phyloP scores from a whole-genome alignment of 768 basidiomycete genomes.

The Podaxis carcinomalis region DNA sequence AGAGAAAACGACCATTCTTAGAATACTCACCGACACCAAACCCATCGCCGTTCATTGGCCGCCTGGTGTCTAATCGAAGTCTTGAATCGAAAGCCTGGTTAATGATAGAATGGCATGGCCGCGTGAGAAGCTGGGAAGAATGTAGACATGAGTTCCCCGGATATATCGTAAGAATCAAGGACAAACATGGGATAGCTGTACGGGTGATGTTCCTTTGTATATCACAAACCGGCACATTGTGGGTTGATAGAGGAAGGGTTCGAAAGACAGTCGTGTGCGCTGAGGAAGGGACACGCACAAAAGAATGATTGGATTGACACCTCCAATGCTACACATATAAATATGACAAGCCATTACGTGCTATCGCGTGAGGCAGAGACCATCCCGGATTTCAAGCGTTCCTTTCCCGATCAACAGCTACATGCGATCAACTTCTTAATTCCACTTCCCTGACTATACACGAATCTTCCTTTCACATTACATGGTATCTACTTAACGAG shows the following conservation, averaged over 20 bases:
- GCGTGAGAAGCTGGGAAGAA: conserved; percentile 68
- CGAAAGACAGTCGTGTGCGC: conserved; percentile 6
- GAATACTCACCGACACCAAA: conserved; percentile 81
- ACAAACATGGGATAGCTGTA: conserved; percentile 81
- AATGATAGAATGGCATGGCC: conserved; percentile 93
- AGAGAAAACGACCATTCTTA: neutral
- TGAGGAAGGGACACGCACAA: conserved; percentile 2
- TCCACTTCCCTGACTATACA: neutral
- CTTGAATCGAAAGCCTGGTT: conserved; percentile 97
- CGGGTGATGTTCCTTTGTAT: conserved; percentile 92
- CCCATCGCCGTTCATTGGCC: conserved; percentile 94
- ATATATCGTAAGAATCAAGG: conserved; percentile 1
- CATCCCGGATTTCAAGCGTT: neutral
- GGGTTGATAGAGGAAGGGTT: neutral
- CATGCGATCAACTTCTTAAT: neutral
- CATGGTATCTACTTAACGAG: neutral
- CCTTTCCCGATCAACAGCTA: neutral
- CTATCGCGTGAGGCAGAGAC: conserved; percentile 27
- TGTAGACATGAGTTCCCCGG: conserved; percentile 1
- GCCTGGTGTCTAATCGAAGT: conserved; percentile 71
- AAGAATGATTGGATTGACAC: conserved; percentile 1
- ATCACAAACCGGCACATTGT: conserved; percentile 88
- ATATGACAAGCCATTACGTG: conserved; percentile 24
- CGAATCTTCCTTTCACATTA: neutral
- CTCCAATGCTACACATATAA: neutral